Percentiles rank a stretch among this genome's conserved stretches.
Evolutionary conservation across 371 early-diverging fungal species (phyloP).

Genomic region (Smittium culicis): DNA sequence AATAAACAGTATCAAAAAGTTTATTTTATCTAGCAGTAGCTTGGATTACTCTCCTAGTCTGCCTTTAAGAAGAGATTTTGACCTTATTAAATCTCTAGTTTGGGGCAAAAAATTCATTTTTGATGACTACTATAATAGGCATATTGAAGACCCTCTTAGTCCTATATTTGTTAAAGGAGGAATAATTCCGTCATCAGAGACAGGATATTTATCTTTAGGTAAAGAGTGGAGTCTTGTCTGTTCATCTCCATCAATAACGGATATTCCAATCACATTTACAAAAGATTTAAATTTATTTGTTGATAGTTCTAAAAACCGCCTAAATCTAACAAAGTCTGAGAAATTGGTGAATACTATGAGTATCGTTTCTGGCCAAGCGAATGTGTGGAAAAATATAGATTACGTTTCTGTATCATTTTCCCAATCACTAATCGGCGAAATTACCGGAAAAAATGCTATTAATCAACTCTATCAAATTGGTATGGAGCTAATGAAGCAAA

Average conservation of each 20-base stretch:
- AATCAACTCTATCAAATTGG: slow-evolving; percentile 4
- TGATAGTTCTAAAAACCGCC: too few relatives aligned
- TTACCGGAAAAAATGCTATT: background rate
- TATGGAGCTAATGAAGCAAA: background rate
- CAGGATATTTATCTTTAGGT: background rate
- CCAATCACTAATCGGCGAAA: background rate
- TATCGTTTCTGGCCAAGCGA: background rate
- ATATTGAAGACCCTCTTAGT: background rate
- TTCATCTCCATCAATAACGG: background rate
- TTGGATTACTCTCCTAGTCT: slow-evolving; percentile 3
- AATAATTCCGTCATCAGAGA: slow-evolving; percentile 1
- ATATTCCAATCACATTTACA: slow-evolving; percentile 7
- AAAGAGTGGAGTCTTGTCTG: background rate
- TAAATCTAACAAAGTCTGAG: background rate
- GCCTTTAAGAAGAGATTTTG: slow-evolving; percentile 11
- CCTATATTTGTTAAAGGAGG: slow-evolving; percentile 11
- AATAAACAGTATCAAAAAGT: background rate
- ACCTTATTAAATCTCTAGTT: slow-evolving; percentile 5
- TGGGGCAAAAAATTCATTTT: background rate
- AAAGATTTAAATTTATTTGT: background rate
- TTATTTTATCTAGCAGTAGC: background rate
- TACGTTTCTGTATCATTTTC: background rate
- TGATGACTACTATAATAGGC: background rate
- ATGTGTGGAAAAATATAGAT: background rate
- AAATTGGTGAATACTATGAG: background rate